phyloP scores from a whole-genome alignment of 441 rosid genomes.

The Corymbia citriodora region DNA sequence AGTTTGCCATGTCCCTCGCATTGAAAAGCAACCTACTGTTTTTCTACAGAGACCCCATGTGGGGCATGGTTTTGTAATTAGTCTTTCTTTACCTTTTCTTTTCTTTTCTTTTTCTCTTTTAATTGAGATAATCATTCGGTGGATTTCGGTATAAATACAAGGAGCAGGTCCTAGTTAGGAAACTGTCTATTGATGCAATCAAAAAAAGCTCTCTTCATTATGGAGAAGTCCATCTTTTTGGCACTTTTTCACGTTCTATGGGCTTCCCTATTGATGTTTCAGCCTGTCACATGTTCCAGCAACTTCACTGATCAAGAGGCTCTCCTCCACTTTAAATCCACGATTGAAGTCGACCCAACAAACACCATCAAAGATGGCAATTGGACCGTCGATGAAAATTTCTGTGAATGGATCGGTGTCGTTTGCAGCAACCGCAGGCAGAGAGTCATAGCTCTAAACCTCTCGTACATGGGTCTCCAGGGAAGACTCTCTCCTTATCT shows the following conservation, averaged over 20 bases:
- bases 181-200: not conserved
- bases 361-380: not conserved
- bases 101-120: not conserved
- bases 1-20: not conserved
- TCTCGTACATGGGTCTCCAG: not conserved
- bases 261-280: not conserved
- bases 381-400: not conserved
- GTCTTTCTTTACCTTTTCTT: not conserved
- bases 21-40: not conserved
- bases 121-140: not conserved
- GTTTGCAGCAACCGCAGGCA: not conserved
- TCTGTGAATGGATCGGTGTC: not conserved
- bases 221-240: not conserved
- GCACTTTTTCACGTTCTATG: not conserved
- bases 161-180: accelerated
- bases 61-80: not conserved
- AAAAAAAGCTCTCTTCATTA: not conserved
- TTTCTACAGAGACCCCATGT: too few species aligned
- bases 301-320: not conserved
- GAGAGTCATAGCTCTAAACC: not conserved
- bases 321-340: not conserved
- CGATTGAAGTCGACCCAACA: not conserved
- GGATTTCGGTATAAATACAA: accelerated
- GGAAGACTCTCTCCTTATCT: not conserved
- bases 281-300: not conserved